phyloP scores from a whole-genome alignment of 768 basidiomycete genomes.

The Boletus vinaceobasis region DNA sequence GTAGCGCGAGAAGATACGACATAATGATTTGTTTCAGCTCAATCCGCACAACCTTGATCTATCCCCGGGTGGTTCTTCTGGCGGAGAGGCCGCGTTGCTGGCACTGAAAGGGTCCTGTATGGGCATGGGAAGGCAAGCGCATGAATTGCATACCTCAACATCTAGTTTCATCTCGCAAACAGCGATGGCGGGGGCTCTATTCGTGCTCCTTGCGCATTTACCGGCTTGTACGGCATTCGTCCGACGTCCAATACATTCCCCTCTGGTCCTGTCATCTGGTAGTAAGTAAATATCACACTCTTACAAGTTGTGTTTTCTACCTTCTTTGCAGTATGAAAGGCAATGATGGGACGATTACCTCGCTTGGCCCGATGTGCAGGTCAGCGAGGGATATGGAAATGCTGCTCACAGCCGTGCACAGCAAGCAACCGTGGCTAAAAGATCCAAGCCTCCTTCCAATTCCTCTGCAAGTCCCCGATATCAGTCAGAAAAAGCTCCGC shows the following conservation, averaged over 20 bases:
- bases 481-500: slow-evolving; percentile 27
- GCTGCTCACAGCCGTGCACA: slow-evolving; percentile 21
- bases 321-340: slow-evolving; percentile 22
- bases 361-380: slow-evolving; percentile 26
- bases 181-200: slow-evolving; percentile 38
- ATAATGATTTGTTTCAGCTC: slow-evolving; percentile 21
- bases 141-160: slow-evolving; percentile 4
- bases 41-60: slow-evolving; percentile 45
- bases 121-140: slow-evolving; percentile 39
- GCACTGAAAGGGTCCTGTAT: slow-evolving; percentile 45
- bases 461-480: slow-evolving; percentile 22
- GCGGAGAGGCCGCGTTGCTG: slow-evolving; percentile 49
- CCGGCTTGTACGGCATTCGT: slow-evolving; percentile 41
- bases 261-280: slow-evolving; percentile 3
- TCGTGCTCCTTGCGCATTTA: slow-evolving; percentile 36
- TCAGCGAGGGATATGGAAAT: slow-evolving; percentile 26
- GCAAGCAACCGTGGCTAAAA: slow-evolving; percentile 37
- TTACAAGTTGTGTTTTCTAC: slow-evolving; percentile 6
- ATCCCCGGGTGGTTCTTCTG: slow-evolving; percentile 50
- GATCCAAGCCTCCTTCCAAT: slow-evolving; percentile 36
- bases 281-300: slow-evolving; percentile 13
- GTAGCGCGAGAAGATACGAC: rapidly evolving
- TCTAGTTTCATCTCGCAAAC: neutral
- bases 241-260: slow-evolving; percentile 35
- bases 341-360: slow-evolving; percentile 9